Base-by-base conservation (phyloP, 1,139 yeast genomes). In the Zygoascus hellenicus region DNA sequence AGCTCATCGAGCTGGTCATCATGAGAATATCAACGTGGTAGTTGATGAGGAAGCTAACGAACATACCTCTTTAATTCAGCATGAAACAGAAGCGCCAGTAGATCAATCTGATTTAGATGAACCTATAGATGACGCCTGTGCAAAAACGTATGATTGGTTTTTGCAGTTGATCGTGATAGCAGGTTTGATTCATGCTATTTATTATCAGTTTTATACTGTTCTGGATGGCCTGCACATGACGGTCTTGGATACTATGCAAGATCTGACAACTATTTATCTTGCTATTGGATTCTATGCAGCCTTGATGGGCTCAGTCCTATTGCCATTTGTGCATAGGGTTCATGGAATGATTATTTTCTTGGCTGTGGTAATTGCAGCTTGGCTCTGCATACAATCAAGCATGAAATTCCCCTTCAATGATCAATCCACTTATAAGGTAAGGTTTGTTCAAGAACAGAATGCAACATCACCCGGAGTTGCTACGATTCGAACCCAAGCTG, bases 131-230 rank as follows among this genome's bases (percentile, higher is more conserved):
- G n/a, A 29, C n/a, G 17, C 45, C 26, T 19, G 43, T 31, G 16
- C 43, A 43, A 10, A 42, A 13, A 73, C 82, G 41, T 87, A 83
- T 61, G 95, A 85, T 58, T 88, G 96, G 96, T 74, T 82, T 7
- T 56, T 86, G 22, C 96, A 88, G 63, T 86, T 78, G 57, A 54
- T 82, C 3, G 64, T 82, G 31, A 86, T 82, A 6, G 95, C 96
- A 4, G 45, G 84, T n/a, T 70, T 81, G 0, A 68, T 80, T 1
- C 72, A 76, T 40, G 54, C 82, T 28, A 58, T 80, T 15, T 78
- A 75, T 54, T 68, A 75, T 43, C 70, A 74, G 39, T 63, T 62
- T 22, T 56, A 67, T 16, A 68, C 84, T 50, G 59, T 79, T 1
- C 61, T 86, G 39, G 81, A 80, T 51, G 92, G 87, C 0, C 51